Base-by-base conservation (phyloP, 2,329 filamentous ascomycete species). In the Penicillium brevicompactum region DNA sequence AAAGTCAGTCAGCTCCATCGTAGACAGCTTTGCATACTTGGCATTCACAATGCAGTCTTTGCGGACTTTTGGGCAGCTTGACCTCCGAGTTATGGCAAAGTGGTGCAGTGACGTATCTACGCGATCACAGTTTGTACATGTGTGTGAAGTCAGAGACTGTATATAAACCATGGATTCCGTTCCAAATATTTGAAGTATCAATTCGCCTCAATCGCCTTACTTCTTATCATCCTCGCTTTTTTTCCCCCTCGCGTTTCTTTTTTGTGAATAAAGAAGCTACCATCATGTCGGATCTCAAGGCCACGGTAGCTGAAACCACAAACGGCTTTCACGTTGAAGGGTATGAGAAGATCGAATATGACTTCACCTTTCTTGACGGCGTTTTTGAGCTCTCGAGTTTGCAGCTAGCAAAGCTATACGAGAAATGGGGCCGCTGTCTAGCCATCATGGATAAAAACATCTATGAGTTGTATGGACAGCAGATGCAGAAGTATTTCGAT, bases 361-460 rank as follows among this genome's bases (percentile, higher is more conserved):
- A 49, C 46, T 49, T 49, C 13, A 49, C 46, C 6, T 49, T 49
- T 21, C 13, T 49, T 14, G 46, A 49, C 18, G 46, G 46, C 11
- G 46, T 49, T 16, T 49, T 49, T 30, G 46, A 49, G 34, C 18
- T 40, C 5, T 34, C 38, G 18, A 49, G 40, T 40, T n/a, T 10
- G 9, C 32, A 49, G 34, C 31, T 49, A 40, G 46, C 46, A 16
- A 37, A 41, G 3, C 18, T 49, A 14, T 49, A 49, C 40, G 46
- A 49, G 32, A 34, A 40, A 41, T 49, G 46, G 46, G 46, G 46
- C 31, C 46, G 46, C 40, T 49, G 46, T 34, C 31, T 49, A 21
- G 46, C 46, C 46, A 49, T 49, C 46, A 49, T 49, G 46, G 46
- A 49, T 27, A 40, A 37, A 27, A 49, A 49, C 21, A 49, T 49